Evolutionary conservation across 306 rosid genomes (phyloP).

Genomic region (Rosa rugosa): DNA sequence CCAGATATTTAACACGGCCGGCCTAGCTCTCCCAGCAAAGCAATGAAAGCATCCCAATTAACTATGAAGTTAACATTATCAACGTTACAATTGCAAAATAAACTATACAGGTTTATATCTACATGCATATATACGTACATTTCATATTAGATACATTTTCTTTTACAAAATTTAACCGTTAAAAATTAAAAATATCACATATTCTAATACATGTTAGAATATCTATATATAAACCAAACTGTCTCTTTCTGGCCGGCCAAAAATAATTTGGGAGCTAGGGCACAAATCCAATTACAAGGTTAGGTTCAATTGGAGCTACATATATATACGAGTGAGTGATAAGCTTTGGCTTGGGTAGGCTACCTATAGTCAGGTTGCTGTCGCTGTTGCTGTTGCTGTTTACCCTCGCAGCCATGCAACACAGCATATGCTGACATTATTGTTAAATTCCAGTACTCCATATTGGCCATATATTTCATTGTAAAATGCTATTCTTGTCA

Average conservation of each 20-base stretch:
- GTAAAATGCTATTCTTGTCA: slow-evolving; percentile 5
- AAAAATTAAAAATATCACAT: too few species aligned
- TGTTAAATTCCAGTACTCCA: not conserved
- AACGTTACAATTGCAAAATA: not conserved
- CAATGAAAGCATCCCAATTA: not conserved
- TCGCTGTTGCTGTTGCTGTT: not conserved
- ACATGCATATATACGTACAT: too few species aligned
- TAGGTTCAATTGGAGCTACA: not conserved
- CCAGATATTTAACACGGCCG: not conserved
- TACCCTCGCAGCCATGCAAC: slow-evolving; percentile 1
- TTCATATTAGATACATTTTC: too few species aligned
- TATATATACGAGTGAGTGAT: not conserved
- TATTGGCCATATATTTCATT: not conserved
- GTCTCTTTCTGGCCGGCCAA: not conserved
- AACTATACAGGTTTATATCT: too few species aligned
- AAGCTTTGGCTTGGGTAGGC: not conserved
- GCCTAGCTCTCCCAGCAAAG: not conserved
- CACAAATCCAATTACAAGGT: too few species aligned
- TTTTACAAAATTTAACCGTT: too few species aligned
- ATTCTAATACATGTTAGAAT: too few species aligned
- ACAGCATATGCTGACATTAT: slow-evolving; percentile 1
- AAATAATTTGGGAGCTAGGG: not conserved
- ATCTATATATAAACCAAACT: too few species aligned
- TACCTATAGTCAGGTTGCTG: not conserved
- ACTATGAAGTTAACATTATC: not conserved